These are phyloP conservation scores for Hyaloscypha variabilis DNA, from an alignment of 495 filamentous ascomycete species.

Conservation along the genomic window DNA sequence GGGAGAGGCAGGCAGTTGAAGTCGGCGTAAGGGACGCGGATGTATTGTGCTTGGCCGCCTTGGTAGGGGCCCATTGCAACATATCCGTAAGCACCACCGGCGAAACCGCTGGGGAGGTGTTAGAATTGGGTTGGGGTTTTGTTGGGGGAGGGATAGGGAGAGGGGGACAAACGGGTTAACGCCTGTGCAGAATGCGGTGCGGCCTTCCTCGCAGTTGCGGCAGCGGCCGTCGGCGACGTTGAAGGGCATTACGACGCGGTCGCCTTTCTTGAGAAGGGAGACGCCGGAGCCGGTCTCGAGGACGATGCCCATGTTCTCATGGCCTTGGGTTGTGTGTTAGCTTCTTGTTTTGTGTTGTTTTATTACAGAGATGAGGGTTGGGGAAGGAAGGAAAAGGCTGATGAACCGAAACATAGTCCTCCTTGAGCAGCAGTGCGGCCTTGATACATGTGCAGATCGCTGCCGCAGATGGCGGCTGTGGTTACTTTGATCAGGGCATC, in stretches of 20 bases:
- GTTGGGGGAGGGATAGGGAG: not conserved
- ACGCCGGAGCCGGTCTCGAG: constrained; percentile 69
- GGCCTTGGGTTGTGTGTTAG: constrained; percentile 53
- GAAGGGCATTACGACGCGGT: constrained; percentile 84
- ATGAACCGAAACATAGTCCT: constrained; percentile 21
- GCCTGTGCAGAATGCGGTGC: constrained; percentile 58
- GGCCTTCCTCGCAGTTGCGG: constrained; percentile 60
- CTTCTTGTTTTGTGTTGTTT: not conserved
- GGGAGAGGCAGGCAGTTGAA: constrained; percentile 54
- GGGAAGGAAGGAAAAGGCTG: not conserved
- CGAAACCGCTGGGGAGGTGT: constrained; percentile 43
- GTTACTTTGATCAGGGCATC: constrained; percentile 63
- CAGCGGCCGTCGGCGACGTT: constrained; percentile 62
- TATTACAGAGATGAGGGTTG: not conserved
- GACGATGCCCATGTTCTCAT: constrained; percentile 88
- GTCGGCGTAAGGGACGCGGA: constrained; percentile 60
- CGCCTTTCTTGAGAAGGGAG: constrained; percentile 64
- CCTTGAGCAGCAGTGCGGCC: constrained; percentile 19
- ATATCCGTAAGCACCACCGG: constrained; percentile 62
- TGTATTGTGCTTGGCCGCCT: constrained; percentile 36
- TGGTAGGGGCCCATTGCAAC: constrained; percentile 64
- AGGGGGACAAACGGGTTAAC: constrained; percentile 45
- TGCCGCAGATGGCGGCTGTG: constrained; percentile 79
- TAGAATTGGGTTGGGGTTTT: too few relatives aligned
- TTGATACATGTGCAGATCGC: constrained; percentile 74